Conservation (phyloP, 2,329 filamentous ascomycete genomes). For the Pseudogymnoascus sp. region DNA sequence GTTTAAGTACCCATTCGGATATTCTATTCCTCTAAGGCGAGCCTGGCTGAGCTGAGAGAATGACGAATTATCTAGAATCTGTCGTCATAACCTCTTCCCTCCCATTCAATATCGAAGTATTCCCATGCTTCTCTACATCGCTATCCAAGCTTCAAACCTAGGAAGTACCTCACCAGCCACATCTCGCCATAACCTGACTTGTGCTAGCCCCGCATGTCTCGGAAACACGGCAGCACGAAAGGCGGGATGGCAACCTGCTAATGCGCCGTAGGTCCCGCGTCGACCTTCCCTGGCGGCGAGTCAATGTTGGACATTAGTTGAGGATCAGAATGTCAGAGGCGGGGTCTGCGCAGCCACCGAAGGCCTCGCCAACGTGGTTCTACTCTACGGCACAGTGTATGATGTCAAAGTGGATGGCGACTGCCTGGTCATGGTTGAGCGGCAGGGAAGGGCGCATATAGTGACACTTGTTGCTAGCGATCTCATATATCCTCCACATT, state of each 20-base stretch:
- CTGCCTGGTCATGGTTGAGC: neutral
- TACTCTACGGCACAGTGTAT: neutral
- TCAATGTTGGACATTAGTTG: neutral
- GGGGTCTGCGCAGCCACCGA: neutral
- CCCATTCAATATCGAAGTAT: neutral
- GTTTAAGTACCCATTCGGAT: neutral
- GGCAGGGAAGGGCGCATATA: neutral
- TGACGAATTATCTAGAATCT: neutral
- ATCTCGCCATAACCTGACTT: neutral
- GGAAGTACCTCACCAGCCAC: neutral
- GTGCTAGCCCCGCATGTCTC: neutral
- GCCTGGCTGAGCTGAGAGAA: neutral
- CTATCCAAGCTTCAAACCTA: conserved; percentile 1
- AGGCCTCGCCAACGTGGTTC: neutral
- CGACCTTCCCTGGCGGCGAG: neutral
- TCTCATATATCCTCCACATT: neutral
- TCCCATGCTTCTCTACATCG: neutral
- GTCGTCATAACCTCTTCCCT: neutral
- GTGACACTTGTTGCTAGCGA: neutral
- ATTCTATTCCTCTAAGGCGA: neutral
- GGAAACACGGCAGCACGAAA: conserved; percentile 1
- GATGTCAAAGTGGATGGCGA: neutral
- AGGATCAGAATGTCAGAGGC: neutral
- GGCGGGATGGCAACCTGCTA: conserved; percentile 1
- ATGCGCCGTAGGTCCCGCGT: neutral